Conservation (phyloP, 129 eudicot species). For the Ambrosia artemisiifolia region DNA sequence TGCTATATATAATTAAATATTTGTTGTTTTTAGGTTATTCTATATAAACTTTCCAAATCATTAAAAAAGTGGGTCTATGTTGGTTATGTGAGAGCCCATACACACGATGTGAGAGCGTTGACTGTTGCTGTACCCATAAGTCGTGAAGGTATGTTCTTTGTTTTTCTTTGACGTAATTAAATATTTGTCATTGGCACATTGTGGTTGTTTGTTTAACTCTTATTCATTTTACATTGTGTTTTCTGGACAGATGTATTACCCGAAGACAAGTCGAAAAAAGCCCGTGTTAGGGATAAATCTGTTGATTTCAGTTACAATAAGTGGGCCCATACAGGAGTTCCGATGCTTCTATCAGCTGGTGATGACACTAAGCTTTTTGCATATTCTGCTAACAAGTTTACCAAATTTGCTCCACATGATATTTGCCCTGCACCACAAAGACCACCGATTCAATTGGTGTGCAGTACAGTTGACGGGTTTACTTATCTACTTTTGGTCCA, state of each 20-base stretch:
- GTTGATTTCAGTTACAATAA: conserved; percentile 74
- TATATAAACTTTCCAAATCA: conserved; percentile 52
- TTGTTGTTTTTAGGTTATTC: conserved; percentile 53
- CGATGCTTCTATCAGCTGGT: conserved; percentile 98
- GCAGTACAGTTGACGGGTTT: conserved; percentile 41
- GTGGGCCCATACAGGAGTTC: conserved; percentile 92
- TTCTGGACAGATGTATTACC: conserved; percentile 43
- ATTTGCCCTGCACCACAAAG: conserved; percentile 97
- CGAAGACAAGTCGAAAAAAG: conserved; percentile 53
- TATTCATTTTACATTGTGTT: neutral
- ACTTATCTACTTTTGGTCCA: conserved; percentile 77
- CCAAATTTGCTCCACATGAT: conserved; percentile 83
- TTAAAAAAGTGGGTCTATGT: conserved; percentile 77
- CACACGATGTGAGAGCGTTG: conserved; percentile 88
- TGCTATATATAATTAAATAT: neutral
- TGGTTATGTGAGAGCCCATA: conserved; percentile 80
- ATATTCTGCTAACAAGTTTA: conserved; percentile 77
- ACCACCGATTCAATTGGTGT: conserved; percentile 59
- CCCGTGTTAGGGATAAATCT: conserved; percentile 60
- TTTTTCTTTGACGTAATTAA: neutral
- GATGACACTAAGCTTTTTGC: conserved; percentile 95
- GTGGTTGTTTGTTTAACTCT: neutral
- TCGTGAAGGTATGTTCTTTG: conserved; percentile 55
- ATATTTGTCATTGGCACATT: neutral
- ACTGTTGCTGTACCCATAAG: conserved; percentile 79